These are phyloP conservation scores for Mycosarcoma mackinlayi DNA, from an alignment of 1,284 basidiomycete species.

Conservation along the genomic window DNA sequence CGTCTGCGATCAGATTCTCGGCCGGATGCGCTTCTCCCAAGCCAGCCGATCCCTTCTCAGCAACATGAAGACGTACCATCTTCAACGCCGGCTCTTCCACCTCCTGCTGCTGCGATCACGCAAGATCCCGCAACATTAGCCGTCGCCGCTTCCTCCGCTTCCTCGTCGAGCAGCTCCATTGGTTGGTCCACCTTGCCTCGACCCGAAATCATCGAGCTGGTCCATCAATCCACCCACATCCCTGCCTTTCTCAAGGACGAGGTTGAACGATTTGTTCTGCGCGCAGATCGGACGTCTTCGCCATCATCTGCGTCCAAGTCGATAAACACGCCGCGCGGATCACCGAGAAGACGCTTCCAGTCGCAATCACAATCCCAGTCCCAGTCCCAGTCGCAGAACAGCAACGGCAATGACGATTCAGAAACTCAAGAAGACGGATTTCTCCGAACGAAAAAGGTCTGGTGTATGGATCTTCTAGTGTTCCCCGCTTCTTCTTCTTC, in stretches of 20 bases:
- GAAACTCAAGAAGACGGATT: constrained; percentile 48
- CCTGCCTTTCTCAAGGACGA: constrained; percentile 40
- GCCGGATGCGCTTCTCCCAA: constrained; percentile 4
- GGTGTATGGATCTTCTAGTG: constrained; percentile 40
- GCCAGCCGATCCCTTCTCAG: constrained; percentile 26
- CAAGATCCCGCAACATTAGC: background rate
- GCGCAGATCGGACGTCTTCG: constrained; percentile 17
- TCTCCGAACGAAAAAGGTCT: constrained; percentile 33
- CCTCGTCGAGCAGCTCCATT: constrained; percentile 7
- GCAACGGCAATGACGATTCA: constrained; percentile 20
- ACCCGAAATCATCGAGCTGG: constrained; percentile 21
- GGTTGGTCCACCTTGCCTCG: constrained; percentile 36
- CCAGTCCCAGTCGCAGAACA: constrained; percentile 27
- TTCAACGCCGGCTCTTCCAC: constrained; percentile 22
- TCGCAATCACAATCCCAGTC: constrained; percentile 9
- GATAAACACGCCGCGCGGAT: background rate
- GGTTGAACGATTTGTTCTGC: constrained; percentile 37
- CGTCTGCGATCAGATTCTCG: background rate
- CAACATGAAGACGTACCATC: constrained; percentile 15
- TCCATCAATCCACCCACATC: constrained; percentile 35
- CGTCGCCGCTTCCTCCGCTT: background rate
- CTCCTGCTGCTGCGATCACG: background rate
- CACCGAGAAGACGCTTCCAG: background rate
- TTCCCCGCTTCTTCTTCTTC: constrained; percentile 7
- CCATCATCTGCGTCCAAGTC: background rate